A percentile compares a stretch with the other conserved stretches of the same genome.
These are phyloP conservation scores for Diplocarpon mali DNA, from an alignment of 2,329 filamentous ascomycete genomes.

Conservation along the genomic window DNA sequence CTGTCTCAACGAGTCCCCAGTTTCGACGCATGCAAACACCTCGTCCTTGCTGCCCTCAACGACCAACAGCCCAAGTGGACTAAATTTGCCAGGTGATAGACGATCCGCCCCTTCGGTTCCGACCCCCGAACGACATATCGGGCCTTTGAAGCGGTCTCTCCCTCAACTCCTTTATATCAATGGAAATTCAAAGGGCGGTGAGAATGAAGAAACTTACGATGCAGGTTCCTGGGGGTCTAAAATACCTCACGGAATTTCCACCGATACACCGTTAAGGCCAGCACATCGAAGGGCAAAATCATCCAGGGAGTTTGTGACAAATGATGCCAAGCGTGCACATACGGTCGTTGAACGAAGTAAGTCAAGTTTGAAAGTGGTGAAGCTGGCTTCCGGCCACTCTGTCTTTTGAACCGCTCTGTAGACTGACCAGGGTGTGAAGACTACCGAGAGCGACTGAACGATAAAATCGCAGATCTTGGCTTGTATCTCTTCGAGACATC, in stretches of 20 bases:
- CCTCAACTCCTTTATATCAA: background rate
- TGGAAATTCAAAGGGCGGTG: background rate
- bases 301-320: slow-evolving; percentile 5
- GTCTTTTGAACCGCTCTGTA: background rate
- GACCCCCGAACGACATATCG: background rate
- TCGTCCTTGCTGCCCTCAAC: background rate
- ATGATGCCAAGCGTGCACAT: slow-evolving; percentile 16
- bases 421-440: slow-evolving; percentile 2
- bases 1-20: background rate
- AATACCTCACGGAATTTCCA: background rate
- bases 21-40: background rate
- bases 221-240: background rate
- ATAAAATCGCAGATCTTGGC: slow-evolving; percentile 18
- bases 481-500: slow-evolving; percentile 18
- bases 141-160: background rate
- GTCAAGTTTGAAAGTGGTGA: background rate
- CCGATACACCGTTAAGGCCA: background rate
- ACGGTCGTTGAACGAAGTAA: slow-evolving; percentile 17
- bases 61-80: background rate
- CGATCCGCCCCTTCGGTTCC: background rate
- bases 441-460: slow-evolving; percentile 19
- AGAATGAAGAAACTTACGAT: slow-evolving; percentile 3
- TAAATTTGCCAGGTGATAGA: background rate
- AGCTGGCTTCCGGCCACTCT: too few species aligned
- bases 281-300: slow-evolving; percentile 2